phyloP scores from a whole-genome alignment of 2,329 filamentous ascomycete genomes.

The Aplosporella prunicola region DNA sequence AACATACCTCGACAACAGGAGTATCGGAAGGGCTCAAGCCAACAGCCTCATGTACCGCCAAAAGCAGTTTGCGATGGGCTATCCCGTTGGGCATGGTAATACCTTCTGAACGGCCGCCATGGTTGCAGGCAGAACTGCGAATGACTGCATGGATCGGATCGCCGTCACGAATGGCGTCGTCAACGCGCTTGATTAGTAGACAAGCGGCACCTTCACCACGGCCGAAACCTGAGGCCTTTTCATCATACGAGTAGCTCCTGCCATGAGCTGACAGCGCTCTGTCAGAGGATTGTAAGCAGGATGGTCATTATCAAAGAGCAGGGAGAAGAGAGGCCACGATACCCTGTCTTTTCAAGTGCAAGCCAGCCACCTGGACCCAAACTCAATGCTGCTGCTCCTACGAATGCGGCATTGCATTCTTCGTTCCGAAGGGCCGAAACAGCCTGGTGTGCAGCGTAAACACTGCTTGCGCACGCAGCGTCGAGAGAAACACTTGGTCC shows the following conservation, averaged over 20 bases:
- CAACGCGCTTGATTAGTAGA: conserved; percentile 49
- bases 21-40: conserved; percentile 7
- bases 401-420: neutral
- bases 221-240: conserved; percentile 54
- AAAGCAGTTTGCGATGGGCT: conserved; percentile 29
- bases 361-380: too few relatives aligned
- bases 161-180: conserved; percentile 48
- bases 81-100: conserved; percentile 49
- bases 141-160: conserved; percentile 42
- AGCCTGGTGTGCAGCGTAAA: conserved; percentile 22
- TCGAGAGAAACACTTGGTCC: conserved; percentile 24
- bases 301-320: too few relatives aligned
- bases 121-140: conserved; percentile 31
- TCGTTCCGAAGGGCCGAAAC: too few relatives aligned
- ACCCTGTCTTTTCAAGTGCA: too few relatives aligned
- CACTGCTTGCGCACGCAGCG: conserved; percentile 23
- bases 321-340: too few relatives aligned
- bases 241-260: conserved; percentile 33
- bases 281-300: neutral
- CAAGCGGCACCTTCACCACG: conserved; percentile 54
- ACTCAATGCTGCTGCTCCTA: neutral
- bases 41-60: too few relatives aligned
- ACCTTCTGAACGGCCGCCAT: conserved; percentile 48
- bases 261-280: conserved; percentile 24
- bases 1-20: neutral